Evolutionary conservation across 2,329 filamentous ascomycete species (phyloP), one percentile per base, ranked within the genome.

Genomic region (Cadophora luteo-olivacea): DNA sequence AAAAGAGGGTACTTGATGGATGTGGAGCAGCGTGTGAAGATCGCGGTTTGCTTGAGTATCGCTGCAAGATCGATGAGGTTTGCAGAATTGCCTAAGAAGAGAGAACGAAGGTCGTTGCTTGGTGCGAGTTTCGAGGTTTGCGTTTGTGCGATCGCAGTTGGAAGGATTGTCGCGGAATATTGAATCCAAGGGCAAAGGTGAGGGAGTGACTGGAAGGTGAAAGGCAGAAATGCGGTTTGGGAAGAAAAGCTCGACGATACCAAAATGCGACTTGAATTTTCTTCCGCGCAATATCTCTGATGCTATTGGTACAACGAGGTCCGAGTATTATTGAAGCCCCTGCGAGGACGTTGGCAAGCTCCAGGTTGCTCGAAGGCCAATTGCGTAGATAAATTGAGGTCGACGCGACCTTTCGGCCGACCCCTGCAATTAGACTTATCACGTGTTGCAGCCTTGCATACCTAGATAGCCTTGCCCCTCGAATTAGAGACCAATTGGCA

Each of bases 121-220:
- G 24, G 41, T 29, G 51, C 16, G 12, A 49, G 11, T 33, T 58
- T 49, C 24, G 12, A 36, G 19, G 63, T 65, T 49, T 65, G 63
- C 24, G 52, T 45, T 64, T 64, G 61, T 36, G 45, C 41, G 58
- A 36, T 62, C 41, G 60, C 60, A 49, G 41, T 62, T 51, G 60
- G 16, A 49, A 14, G 38, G 29, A 48, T 41, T 54, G 33, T 36
- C 32, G 61, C 33, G 33, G 38, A 55, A 25, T 29, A 54, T 38
- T 54, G 14, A 41, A 54, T 54, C 22, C 33, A 60, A 49, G 41
- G 22, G 61, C 48, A 41, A 64, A 64, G 61, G 32, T 52, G 49
- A 64, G 49, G 48, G 24, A 54, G 32, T 64, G 49, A 52, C 49
- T 25, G 8, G 32, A 41, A 38, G 61, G 33, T 62, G 45, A 25